Base-by-base conservation (phyloP, 768 basidiomycete genomes). In the Calocera cornea region DNA sequence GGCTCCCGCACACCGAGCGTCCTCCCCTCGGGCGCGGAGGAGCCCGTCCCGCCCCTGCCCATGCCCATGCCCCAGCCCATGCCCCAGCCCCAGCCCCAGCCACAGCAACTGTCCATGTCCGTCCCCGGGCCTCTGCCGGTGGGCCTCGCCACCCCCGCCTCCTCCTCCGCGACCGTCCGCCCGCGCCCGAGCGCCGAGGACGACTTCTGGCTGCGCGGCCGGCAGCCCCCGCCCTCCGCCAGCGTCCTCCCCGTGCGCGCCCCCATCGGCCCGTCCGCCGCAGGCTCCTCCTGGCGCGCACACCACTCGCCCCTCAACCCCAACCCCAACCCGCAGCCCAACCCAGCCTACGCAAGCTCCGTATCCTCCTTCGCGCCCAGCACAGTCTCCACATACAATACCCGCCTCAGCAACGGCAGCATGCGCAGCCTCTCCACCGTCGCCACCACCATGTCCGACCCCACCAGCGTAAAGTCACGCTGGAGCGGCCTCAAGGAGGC, bases 341-440 rank as follows among this genome's bases (percentile, higher is more conserved):
- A 33, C 27, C 24, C 64, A 38, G 40, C 34, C 12, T 33, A 27
- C 36, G 44, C 44, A 5, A 47, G 54, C 12, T 67, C 67, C 1
- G 41, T 67, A 17, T 49, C 68, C 17, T 66, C 29, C 50, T 41
- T 41, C 24, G 68, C 47, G 34, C 68, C 69, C 7, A 67, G 66
- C 34, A 68, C 69, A 36, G 92, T 91, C 72, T 47, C 44, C 8
- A 47, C 44, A 7, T 47, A 47, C 44, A 47, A 47, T 47, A 91
- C 90, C 27, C 80, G 87, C 68, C 90, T 88, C 78, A 91, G 89
- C 78, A 88, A 88, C 72, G 83, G 84, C 44, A 87, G 88, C 74
- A 72, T 81, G 67, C 81, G 88, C 66, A 90, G 89, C 70, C 80
- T 91, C 44, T 88, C 88, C 24, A 92, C 91, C 2, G 84, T 84